Conservation (phyloP, 106 monocot genomes). For the Phalaenopsis equestris region DNA sequence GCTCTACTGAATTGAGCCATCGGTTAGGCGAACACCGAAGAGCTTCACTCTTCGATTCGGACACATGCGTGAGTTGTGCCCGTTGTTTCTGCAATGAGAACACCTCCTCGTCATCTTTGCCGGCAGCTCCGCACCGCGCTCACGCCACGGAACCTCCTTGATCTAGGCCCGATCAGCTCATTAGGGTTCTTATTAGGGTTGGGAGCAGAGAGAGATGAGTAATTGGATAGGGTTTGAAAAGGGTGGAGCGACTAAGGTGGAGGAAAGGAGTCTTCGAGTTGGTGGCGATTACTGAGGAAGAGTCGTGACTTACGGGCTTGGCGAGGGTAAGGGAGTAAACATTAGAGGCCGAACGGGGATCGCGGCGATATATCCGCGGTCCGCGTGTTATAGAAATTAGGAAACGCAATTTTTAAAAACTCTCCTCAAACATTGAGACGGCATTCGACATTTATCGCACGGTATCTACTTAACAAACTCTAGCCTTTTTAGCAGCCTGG, state of each 20-base stretch:
- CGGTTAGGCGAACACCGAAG: slow-evolving; percentile 18
- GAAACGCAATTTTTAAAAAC: too few relatives aligned
- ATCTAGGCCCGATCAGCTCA: not conserved
- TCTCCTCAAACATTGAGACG: too few relatives aligned
- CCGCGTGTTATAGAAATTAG: too few relatives aligned
- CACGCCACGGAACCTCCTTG: too few relatives aligned
- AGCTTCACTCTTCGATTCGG: slow-evolving; percentile 12
- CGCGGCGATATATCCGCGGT: too few relatives aligned
- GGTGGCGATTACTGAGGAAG: not conserved
- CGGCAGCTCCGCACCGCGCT: not conserved
- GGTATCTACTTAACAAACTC: too few relatives aligned
- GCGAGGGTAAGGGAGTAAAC: too few relatives aligned
- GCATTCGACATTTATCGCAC: too few relatives aligned
- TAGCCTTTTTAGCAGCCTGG: too few relatives aligned
- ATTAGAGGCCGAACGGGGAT: too few relatives aligned
- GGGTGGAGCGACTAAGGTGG: too few relatives aligned
- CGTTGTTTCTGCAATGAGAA: slow-evolving; percentile 19
- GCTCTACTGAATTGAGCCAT: slow-evolving; percentile 38
- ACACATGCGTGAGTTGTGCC: slow-evolving; percentile 16
- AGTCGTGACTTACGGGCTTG: not conserved
- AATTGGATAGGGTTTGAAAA: not conserved
- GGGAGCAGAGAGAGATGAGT: not conserved
- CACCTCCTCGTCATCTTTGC: slow-evolving; percentile 16
- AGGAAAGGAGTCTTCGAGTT: not conserved
- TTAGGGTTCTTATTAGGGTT: not conserved